Percentiles rank a stretch among this genome's conserved stretches.
Conservation (phyloP, 1,139 yeast species). For the Pichia sp. region DNA sequence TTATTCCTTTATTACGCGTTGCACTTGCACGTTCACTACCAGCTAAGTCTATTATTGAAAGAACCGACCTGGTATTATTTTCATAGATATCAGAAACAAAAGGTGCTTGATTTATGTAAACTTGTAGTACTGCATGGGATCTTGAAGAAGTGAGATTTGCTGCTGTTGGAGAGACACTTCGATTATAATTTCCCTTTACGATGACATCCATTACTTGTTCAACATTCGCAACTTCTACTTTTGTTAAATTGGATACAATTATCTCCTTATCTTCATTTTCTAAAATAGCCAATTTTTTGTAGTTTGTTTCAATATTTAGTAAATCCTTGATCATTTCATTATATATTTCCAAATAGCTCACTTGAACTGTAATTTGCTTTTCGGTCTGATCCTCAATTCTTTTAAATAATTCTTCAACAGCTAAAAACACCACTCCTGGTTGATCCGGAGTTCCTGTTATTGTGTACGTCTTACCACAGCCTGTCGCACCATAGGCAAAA, state of each 20-base stretch:
- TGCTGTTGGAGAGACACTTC: constrained; percentile 83
- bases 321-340: constrained; percentile 84
- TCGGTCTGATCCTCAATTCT: constrained; percentile 41
- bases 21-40: constrained; percentile 95
- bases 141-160: constrained; percentile 88
- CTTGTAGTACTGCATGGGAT: constrained; percentile 87
- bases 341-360: constrained; percentile 81
- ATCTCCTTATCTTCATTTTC: constrained; percentile 67
- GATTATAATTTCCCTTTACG: constrained; percentile 57
- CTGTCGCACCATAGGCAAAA: constrained; percentile 97
- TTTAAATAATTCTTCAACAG: constrained; percentile 68
- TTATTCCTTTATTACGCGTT: constrained; percentile 70
- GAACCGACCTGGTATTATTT: constrained; percentile 66
- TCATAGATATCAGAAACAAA: constrained; percentile 51
- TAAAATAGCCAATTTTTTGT: constrained; percentile 44
- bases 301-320: constrained; percentile 34
- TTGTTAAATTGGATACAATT: constrained; percentile 64
- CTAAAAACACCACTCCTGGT: constrained; percentile 76
- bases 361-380: constrained; percentile 48
- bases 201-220: constrained; percentile 80
- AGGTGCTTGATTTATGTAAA: constrained; percentile 57
- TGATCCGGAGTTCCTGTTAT: constrained; percentile 65
- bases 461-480: constrained; percentile 96
- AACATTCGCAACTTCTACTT: constrained; percentile 55
- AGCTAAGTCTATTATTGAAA: constrained; percentile 84